phyloP scores from a whole-genome alignment of 192 early-diverging fungal species.

The Mortierella claussenii region DNA sequence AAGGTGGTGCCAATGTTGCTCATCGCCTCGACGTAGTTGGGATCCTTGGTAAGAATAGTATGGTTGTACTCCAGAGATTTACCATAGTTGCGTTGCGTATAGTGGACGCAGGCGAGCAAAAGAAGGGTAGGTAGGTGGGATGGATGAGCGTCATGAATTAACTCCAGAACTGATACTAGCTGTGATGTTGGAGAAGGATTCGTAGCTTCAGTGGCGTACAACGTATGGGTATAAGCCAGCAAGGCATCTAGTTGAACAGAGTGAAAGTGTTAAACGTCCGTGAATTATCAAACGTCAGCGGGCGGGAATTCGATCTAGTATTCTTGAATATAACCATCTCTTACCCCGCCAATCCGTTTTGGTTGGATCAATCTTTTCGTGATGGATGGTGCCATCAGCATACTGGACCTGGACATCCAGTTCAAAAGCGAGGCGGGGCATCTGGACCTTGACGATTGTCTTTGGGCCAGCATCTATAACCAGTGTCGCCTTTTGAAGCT shows the following conservation, averaged over 20 bases:
- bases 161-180: constrained; percentile 64
- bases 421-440: constrained; percentile 15
- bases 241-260: constrained; percentile 64
- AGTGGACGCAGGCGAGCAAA: constrained; percentile 88
- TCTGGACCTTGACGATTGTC: constrained; percentile 31
- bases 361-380: constrained; percentile 30
- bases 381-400: constrained; percentile 40
- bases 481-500: constrained; percentile 2
- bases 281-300: not conserved
- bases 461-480: constrained; percentile 13
- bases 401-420: constrained; percentile 45
- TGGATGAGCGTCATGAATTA: constrained; percentile 52
- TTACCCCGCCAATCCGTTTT: constrained; percentile 47
- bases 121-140: constrained; percentile 86
- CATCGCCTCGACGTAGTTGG: constrained; percentile 90
- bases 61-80: constrained; percentile 86
- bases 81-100: constrained; percentile 76
- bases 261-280: too few species aligned
- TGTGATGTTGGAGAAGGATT: constrained; percentile 63
- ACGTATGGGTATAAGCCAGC: constrained; percentile 67
- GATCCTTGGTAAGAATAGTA: constrained; percentile 81
- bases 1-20: constrained; percentile 92
- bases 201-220: constrained; percentile 67
- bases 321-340: not conserved
- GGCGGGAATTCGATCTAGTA: not conserved